Evolutionary conservation across 2,329 filamentous ascomycete species (phyloP).

Genomic region (Colletotrichum lupini): DNA sequence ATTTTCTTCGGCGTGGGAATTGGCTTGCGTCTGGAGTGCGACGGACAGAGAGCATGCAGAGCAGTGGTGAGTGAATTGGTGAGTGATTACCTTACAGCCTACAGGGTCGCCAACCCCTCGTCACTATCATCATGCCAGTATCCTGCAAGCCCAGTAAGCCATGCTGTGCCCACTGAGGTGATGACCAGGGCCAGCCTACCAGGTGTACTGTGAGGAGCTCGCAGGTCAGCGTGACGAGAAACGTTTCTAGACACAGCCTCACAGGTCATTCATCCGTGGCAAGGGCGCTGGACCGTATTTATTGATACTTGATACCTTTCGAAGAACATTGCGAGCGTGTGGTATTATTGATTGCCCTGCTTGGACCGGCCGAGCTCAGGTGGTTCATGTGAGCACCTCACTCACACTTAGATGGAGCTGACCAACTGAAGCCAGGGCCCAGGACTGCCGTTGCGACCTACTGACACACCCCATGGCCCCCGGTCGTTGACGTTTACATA

Average conservation of each 20-base stretch:
- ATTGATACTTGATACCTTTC: not conserved
- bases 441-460: not conserved
- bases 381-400: conserved; percentile 8
- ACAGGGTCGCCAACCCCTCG: not conserved
- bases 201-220: not conserved
- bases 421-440: not conserved
- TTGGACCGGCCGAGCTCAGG: conserved; percentile 2
- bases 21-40: conserved; percentile 27
- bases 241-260: conserved; percentile 15
- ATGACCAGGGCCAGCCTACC: not conserved
- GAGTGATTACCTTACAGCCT: not conserved
- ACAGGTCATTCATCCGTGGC: not conserved
- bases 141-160: conserved; percentile 6
- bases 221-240: conserved; percentile 1
- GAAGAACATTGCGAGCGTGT: not conserved
- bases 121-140: not conserved
- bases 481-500: not conserved
- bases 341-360: not conserved
- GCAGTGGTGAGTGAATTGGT: not conserved
- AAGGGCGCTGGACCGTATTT: not conserved
- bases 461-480: not conserved
- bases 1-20: not conserved
- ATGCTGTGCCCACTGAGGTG: not conserved
- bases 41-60: not conserved
- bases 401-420: not conserved